phyloP scores from a whole-genome alignment of 2,329 filamentous ascomycete species.

The Cladophialophora bantiana region DNA sequence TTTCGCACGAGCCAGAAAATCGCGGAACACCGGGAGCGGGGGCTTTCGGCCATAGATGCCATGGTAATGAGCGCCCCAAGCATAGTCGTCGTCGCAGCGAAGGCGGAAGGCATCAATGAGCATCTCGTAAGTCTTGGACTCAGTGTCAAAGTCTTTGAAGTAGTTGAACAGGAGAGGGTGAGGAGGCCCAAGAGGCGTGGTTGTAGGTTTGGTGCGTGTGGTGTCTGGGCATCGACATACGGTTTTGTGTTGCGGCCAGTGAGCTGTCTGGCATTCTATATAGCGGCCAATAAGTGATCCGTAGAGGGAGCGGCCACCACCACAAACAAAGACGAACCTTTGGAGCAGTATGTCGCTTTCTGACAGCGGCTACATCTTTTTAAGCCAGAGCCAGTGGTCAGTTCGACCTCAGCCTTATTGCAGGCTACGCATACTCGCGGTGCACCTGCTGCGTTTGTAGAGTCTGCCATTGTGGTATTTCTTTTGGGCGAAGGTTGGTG shows the following conservation, averaged over 20 bases:
- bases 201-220: not conserved
- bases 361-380: constrained; percentile 32
- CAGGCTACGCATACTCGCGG: constrained; percentile 23
- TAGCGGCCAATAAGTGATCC: constrained; percentile 6
- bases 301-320: not conserved
- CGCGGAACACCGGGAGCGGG: constrained; percentile 27
- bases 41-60: constrained; percentile 29
- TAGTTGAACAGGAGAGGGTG: constrained; percentile 34
- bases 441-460: constrained; percentile 18
- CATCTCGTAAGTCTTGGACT: constrained; percentile 55
- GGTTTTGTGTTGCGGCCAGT: constrained; percentile 60
- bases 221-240: constrained; percentile 23
- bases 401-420: constrained; percentile 23
- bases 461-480: constrained; percentile 24
- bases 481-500: not conserved
- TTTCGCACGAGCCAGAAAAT: constrained; percentile 30
- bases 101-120: constrained; percentile 60
- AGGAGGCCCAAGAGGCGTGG: constrained; percentile 40
- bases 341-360: constrained; percentile 29
- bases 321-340: constrained; percentile 22
- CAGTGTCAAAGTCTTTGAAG: constrained; percentile 48
- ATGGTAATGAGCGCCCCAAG: constrained; percentile 40
- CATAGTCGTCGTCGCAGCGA: constrained; percentile 50
- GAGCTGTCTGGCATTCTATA: constrained; percentile 58
- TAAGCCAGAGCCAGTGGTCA: constrained; percentile 20